Base-by-base conservation (phyloP, 2,329 filamentous ascomycete genomes). In the Aspergillus flavus region DNA sequence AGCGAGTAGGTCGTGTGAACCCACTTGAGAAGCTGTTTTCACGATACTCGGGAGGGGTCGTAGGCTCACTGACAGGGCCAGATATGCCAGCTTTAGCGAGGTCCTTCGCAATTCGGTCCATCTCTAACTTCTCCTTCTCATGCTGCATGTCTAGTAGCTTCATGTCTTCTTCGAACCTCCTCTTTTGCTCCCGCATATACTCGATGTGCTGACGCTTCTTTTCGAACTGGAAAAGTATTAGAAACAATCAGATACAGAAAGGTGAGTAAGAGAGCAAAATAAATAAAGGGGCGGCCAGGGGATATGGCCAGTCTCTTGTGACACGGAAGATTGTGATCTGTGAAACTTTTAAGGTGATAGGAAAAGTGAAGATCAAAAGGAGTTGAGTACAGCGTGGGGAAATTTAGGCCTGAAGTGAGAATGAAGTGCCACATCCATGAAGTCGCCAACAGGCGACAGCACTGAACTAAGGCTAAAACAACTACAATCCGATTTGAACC, bases 201-300 rank as follows among this genome's bases (percentile, higher is more conserved):
- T 98, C 94, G 81, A 96, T 96, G 78, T 97, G 93, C 74, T 92
- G 84, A 74, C 93, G 93, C 81, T 97, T 97, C 81, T 95, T 95
- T 78, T 97, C 94, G 75, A 97, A 87, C 94, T 97, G 78, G 23
- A 63, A 61, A 57, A 63, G 54, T 52, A 62, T 68, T 77, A 87
- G 72, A 83, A 79, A 71, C 65, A 58, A 52, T 64, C n/a, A 59
- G 61, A 63, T 61, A 32, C 57, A 65, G 66, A 34, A 16, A 28
- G 26, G 46, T 11, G 19, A 58, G 14, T 39, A 21, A 59, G 63
- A 57, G 50, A 66, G 57, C 32, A 45, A 28, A 57, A 36, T 43
- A 16, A 28, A 53, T 55, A 36, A 5, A 26, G 19, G 26, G 28
- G 36, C 12, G 7, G 19, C 34, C 32, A 64, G 19, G 19, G 28